Base-by-base conservation (phyloP, 2,329 filamentous ascomycete species). In the Cercospora beticola region DNA sequence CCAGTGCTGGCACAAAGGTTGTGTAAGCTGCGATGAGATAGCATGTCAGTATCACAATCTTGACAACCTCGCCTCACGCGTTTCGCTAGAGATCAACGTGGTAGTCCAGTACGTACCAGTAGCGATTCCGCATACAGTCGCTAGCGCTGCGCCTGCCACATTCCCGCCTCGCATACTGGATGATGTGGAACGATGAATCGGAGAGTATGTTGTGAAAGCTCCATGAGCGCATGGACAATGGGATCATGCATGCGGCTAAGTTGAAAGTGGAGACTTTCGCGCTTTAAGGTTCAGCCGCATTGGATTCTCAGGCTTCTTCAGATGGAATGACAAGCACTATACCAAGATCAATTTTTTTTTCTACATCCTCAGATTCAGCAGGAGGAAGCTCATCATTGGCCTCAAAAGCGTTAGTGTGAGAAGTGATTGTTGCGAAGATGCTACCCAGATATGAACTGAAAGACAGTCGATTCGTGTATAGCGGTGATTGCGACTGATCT, bases 1-100 rank as follows among this genome's bases (percentile, higher is more conserved):
- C 67, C 1, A 78, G 64, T 33, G 74, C 77, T 31, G 77, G 77
- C 62, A 75, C 74, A 9, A 76, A 71, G 6, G 76, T 73, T 5
- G 72, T 71, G 59, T 77, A 76, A 43, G 75, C 76, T 76, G 57
- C 18, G 21, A 10, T 12, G 30, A 28, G 14, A 40, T 5, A 12
- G 12, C 28, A 33, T 1, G 21, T 52, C 46, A 52, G n/a, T 36
- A 28, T 54, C 23, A 63, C 12, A 10, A 16, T 33, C 23, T 23
- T 5, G 36, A 43, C 5, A 43, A 43, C 16, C 8, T 49, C 46
- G 46, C 46, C 46, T 14, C 18, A 3, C 4, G 16, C 16, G 36
- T 43, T 43, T 43, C 36, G 36, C 36, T 8, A 6, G 36, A 6
- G 36, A 43, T n/a, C 36, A 7, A 43, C 5, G 36, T 3, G 5